Base-by-base conservation (phyloP, 208 protist species). In the Acanthamoeba quina region DNA sequence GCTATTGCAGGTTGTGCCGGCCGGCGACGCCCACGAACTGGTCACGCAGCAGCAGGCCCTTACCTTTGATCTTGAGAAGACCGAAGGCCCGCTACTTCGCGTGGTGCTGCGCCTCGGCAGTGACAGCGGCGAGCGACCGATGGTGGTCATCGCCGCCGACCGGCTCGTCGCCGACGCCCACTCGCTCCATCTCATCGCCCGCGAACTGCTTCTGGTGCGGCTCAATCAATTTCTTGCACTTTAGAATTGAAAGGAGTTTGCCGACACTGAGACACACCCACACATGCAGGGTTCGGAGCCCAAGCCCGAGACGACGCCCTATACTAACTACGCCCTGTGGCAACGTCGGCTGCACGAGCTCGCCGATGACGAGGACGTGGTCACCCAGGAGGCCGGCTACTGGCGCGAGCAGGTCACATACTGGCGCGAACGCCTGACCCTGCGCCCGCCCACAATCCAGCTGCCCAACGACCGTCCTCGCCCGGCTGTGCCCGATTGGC, bases 391-490 rank as follows among this genome's bases (percentile, higher is more conserved):
- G 44, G 72, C 44, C 19, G 11, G 11, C 37, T 52, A 82, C 41
- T 82, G 72, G 72, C 72, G 34, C 19, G 72, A 82, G 44, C 52
- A 83, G 47, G 66, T 93, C 19, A 34, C 47, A 0, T 83, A 93
- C 29, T 93, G 89, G 89, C 44, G 47, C 47, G 89, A 93, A 21
- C 89, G 56, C 10, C 19, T 93, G 10, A 44, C 3, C 70, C 49
- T 31, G 17, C 44, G 89, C 31, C n/a, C 56, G 44, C 89, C 62
- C 56, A 78, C 56, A 5, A 13, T 93, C 17, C 89, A 93, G 56
- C 66, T 93, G 52, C 89, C 89, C 34, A 93, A 68, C 41, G 89
- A 93, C 24, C 62, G 70, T 26, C 56, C 89, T 11, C 89, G 89
- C 24, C 70, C 89, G 17, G 64, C 89, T 7, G 66, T 58, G n/a